phyloP scores from a whole-genome alignment of 208 protist genomes.

The Trypanosoma avium region DNA sequence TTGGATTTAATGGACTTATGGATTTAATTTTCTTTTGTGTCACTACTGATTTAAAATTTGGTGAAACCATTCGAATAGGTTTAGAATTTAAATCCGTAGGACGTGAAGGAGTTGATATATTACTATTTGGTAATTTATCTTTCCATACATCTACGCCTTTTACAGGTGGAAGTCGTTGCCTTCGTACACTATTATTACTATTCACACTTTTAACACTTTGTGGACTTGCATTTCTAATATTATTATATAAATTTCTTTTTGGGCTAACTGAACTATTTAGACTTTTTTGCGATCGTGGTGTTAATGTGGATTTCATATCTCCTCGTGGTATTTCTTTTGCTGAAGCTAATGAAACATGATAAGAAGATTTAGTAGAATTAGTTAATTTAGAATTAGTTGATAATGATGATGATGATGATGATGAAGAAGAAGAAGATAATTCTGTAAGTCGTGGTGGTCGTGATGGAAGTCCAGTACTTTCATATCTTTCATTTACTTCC shows the following conservation, averaged over 20 bases:
- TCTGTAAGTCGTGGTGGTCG: background rate
- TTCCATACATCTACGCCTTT: background rate
- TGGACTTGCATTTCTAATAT: too few species aligned
- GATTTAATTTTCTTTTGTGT: too few species aligned
- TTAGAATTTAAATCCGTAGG: background rate
- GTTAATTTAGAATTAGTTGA: background rate
- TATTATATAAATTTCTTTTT: too few species aligned
- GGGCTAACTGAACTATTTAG: too few species aligned
- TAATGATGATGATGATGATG: conserved; percentile 7
- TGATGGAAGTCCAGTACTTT: too few species aligned
- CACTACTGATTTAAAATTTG: too few species aligned
- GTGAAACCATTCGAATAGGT: background rate
- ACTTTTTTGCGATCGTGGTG: too few species aligned
- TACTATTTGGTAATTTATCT: background rate
- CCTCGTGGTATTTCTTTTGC: conserved; percentile 26
- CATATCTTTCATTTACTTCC: too few species aligned
- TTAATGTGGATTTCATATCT: background rate
- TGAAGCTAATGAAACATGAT: conserved; percentile 34
- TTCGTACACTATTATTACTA: too few species aligned
- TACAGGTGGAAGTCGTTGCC: too few species aligned
- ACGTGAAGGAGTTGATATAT: background rate
- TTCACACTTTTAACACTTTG: too few species aligned
- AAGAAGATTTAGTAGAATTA: background rate
- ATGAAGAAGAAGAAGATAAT: background rate
- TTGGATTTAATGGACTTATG: too few species aligned